These are phyloP conservation scores for Aureobasidium pullulans DNA, from an alignment of 2,329 filamentous ascomycete genomes.

Conservation along the genomic window DNA sequence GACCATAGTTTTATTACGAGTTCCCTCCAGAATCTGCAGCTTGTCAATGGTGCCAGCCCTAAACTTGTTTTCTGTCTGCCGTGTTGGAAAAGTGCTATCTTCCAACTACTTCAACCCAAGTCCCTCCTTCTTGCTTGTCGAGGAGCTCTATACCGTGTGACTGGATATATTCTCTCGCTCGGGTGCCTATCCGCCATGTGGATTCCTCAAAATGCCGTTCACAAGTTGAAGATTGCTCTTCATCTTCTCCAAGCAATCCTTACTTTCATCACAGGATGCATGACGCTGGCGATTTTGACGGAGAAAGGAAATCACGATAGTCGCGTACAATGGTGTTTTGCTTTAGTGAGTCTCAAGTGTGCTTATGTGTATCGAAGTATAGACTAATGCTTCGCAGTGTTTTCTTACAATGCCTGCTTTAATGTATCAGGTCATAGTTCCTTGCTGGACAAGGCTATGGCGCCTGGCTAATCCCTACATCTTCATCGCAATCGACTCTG, in stretches of 20 bases:
- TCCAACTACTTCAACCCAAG: background rate
- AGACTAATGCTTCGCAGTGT: background rate
- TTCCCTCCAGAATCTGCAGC: background rate
- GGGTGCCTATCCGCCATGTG: slow-evolving; percentile 29
- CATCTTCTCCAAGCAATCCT: slow-evolving; percentile 49
- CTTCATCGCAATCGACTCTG: background rate
- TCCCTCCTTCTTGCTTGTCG: background rate
- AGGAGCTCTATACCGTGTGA: background rate
- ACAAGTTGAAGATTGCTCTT: slow-evolving; percentile 49
- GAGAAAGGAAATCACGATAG: slow-evolving; percentile 48
- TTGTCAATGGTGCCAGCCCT: background rate
- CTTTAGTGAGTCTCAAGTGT: slow-evolving; percentile 39
- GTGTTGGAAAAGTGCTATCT: background rate
- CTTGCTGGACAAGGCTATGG: slow-evolving; percentile 12
- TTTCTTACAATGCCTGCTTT: slow-evolving; percentile 10
- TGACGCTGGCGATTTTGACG: slow-evolving; percentile 52
- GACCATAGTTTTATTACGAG: slow-evolving; percentile 8
- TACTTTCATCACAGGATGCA: slow-evolving; percentile 51
- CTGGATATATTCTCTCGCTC: background rate
- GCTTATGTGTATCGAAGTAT: background rate
- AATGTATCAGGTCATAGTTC: slow-evolving; percentile 9
- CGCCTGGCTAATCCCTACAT: background rate
- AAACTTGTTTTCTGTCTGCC: background rate
- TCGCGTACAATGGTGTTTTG: slow-evolving; percentile 50
- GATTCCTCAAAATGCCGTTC: slow-evolving; percentile 39